Conservation (phyloP, 208 protist genomes). For the Acanthamoeba quina region DNA sequence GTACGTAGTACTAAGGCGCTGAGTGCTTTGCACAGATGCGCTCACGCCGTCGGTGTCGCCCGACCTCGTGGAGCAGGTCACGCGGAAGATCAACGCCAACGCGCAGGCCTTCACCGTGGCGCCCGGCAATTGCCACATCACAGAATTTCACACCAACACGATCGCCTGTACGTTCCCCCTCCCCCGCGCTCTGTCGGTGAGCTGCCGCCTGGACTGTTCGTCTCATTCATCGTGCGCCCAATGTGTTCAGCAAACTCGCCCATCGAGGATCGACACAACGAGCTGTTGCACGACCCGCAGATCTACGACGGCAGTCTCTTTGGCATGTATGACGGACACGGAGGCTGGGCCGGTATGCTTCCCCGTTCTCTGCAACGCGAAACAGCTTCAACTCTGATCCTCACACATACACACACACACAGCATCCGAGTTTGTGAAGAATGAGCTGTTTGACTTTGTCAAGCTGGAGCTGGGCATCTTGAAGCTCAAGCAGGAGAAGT, state of each 20-base stretch:
- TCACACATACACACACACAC: neutral
- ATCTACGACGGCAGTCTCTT: constrained; percentile 20
- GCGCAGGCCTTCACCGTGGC: constrained; percentile 3
- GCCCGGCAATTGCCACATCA: neutral
- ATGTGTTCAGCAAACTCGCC: constrained; percentile 6
- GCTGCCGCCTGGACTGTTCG: too few species aligned
- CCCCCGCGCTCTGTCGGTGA: too few species aligned
- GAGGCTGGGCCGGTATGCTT: neutral
- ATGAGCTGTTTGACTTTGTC: constrained; percentile 36
- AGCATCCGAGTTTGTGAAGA: constrained; percentile 32
- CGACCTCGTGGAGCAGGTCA: neutral
- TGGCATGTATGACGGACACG: constrained; percentile 17
- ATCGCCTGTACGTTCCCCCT: neutral
- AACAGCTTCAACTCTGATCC: neutral
- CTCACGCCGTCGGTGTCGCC: neutral
- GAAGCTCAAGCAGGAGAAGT: constrained; percentile 54
- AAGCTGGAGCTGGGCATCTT: constrained; percentile 29
- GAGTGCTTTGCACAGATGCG: too few species aligned
- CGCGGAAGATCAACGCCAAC: constrained; percentile 12
- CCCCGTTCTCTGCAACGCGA: too few species aligned
- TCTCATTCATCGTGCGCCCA: too few species aligned
- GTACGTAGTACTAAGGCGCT: too few species aligned
- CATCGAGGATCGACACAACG: constrained; percentile 8
- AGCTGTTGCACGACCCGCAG: constrained; percentile 16
- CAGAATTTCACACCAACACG: constrained; percentile 23